phyloP scores from a whole-genome alignment of 2,329 filamentous ascomycete species.

The Tolypocladium pustulatum region DNA sequence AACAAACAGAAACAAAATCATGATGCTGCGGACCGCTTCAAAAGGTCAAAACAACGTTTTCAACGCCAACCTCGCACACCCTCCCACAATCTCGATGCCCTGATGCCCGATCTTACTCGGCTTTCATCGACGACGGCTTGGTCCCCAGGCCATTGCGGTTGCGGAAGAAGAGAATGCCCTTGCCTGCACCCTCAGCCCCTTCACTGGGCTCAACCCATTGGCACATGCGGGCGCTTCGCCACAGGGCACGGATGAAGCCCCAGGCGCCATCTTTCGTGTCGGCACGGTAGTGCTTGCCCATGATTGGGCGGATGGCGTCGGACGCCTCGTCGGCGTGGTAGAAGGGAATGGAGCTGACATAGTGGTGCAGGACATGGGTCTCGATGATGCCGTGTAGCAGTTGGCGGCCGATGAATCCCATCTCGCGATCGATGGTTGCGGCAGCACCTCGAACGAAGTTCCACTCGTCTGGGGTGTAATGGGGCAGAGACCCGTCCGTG shows the following conservation, averaged over 20 bases:
- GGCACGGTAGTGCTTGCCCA: slow-evolving; percentile 90
- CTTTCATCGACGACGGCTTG: slow-evolving; percentile 13
- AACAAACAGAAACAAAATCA: not conserved
- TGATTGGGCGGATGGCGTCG: slow-evolving; percentile 87
- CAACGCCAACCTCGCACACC: not conserved
- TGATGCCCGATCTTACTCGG: not conserved
- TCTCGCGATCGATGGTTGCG: slow-evolving; percentile 93
- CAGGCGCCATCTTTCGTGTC: slow-evolving; percentile 65
- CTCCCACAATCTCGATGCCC: not conserved
- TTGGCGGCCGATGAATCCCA: slow-evolving; percentile 86
- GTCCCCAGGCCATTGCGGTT: slow-evolving; percentile 83
- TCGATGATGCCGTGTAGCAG: slow-evolving; percentile 94
- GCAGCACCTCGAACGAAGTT: slow-evolving; percentile 89
- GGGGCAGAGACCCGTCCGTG: slow-evolving; percentile 86
- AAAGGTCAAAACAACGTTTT: not conserved
- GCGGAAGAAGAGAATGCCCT: slow-evolving; percentile 86
- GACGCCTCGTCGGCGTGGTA: slow-evolving; percentile 92
- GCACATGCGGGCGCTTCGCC: slow-evolving; percentile 72
- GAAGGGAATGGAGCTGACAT: slow-evolving; percentile 90
- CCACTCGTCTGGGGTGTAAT: slow-evolving; percentile 82
- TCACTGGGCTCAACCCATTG: slow-evolving; percentile 95
- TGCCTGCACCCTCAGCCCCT: slow-evolving; percentile 67
- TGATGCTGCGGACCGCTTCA: not conserved
- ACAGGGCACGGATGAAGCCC: slow-evolving; percentile 80
- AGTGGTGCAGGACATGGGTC: slow-evolving; percentile 97